Evolutionary conservation across 495 filamentous ascomycete species (phyloP).

Genomic region (Xylaria longipes): DNA sequence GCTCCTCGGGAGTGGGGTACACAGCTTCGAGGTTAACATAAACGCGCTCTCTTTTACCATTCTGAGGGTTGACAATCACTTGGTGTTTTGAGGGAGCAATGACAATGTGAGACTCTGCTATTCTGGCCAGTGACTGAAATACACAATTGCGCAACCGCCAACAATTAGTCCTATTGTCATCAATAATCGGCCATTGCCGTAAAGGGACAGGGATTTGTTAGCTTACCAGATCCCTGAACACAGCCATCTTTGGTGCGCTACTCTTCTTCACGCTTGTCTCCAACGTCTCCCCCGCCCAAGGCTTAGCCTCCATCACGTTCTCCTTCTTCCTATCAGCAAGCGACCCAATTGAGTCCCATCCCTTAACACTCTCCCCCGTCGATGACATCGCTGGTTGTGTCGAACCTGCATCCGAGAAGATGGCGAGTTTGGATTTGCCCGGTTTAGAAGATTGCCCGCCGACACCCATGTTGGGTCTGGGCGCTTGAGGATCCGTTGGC

Average conservation of each 20-base stretch:
- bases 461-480: slow-evolving; percentile 53
- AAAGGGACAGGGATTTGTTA: slow-evolving; percentile 34
- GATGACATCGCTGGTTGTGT: slow-evolving; percentile 56
- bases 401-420: slow-evolving; percentile 82
- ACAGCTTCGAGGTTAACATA: slow-evolving; percentile 84
- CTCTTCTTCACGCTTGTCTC: slow-evolving; percentile 81
- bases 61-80: slow-evolving; percentile 77
- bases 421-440: slow-evolving; percentile 80
- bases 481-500: slow-evolving; percentile 71
- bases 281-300: slow-evolving; percentile 91
- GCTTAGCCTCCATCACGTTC: slow-evolving; percentile 83
- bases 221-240: slow-evolving; percentile 98
- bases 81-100: slow-evolving; percentile 65
- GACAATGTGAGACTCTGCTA: slow-evolving; percentile 57
- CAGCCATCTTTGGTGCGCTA: slow-evolving; percentile 79
- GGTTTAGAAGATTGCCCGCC: slow-evolving; percentile 50
- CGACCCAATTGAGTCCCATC: slow-evolving; percentile 92
- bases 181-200: slow-evolving; percentile 69
- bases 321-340: slow-evolving; percentile 91
- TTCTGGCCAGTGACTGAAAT: slow-evolving; percentile 60
- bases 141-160: slow-evolving; percentile 59
- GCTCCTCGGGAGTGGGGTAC: slow-evolving; percentile 76
- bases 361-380: slow-evolving; percentile 56
- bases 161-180: slow-evolving; percentile 97
- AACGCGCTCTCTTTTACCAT: slow-evolving; percentile 79